phyloP scores from a whole-genome alignment of 2,329 filamentous ascomycete genomes.

The Fusarium tjaetaba region DNA sequence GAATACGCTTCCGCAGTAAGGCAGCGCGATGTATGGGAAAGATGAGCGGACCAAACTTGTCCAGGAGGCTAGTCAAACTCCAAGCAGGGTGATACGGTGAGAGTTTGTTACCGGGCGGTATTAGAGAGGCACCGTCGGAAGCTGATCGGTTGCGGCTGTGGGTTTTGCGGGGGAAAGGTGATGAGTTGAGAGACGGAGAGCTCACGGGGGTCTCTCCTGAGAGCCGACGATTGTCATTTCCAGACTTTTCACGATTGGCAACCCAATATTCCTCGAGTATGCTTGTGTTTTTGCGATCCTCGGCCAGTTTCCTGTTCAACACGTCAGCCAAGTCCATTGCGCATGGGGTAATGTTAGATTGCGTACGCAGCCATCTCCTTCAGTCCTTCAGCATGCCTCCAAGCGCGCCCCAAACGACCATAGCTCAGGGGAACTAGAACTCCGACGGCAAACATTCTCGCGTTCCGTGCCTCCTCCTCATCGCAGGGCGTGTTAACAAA shows the following conservation, averaged over 20 bases:
- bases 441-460: conserved; percentile 92
- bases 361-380: conserved; percentile 77
- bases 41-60: conserved; percentile 88
- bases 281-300: conserved; percentile 69
- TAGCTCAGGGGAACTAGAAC: conserved; percentile 86
- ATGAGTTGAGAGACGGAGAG: conserved; percentile 56
- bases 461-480: conserved; percentile 81
- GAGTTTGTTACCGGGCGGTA: conserved; percentile 71
- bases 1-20: conserved; percentile 84
- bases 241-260: conserved; percentile 53
- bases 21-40: conserved; percentile 92
- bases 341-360: not conserved
- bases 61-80: conserved; percentile 79
- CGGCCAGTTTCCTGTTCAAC: conserved; percentile 64
- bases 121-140: conserved; percentile 69
- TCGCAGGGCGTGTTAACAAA: conserved; percentile 87
- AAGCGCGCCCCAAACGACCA: conserved; percentile 85
- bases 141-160: conserved; percentile 67
- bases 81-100: conserved; percentile 86
- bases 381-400: conserved; percentile 83
- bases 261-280: conserved; percentile 86
- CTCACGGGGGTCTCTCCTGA: conserved; percentile 61
- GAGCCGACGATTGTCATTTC: conserved; percentile 46
- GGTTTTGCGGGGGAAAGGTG: conserved; percentile 50
- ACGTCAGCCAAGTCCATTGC: conserved; percentile 36